Evolutionary conservation across 164 flowering plant species (phyloP).

Genomic region (Nelumbo lutea): DNA sequence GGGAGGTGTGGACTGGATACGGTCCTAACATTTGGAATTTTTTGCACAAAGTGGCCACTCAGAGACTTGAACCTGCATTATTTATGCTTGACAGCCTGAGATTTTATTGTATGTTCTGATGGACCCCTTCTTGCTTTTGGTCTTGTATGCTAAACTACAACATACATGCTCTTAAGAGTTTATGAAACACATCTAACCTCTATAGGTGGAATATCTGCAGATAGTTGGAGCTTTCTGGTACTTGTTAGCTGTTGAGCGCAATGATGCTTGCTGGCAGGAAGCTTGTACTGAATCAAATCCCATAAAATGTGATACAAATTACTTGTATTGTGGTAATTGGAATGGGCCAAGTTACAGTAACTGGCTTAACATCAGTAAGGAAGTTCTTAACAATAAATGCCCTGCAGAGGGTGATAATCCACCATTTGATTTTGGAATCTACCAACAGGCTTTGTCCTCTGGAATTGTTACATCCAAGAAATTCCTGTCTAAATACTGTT

Average conservation of each 20-base stretch:
- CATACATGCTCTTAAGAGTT: background rate
- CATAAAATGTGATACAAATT: constrained; percentile 33
- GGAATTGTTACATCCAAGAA: constrained; percentile 51
- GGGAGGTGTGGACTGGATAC: no score
- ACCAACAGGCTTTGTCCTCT: constrained; percentile 58
- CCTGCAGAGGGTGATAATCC: constrained; percentile 36
- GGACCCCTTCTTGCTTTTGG: background rate
- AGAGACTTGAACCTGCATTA: no score
- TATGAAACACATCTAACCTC: constrained; percentile 6
- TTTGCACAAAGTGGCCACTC: no score
- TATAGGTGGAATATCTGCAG: constrained; percentile 39
- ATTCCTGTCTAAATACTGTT: constrained; percentile 79
- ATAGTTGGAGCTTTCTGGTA: constrained; percentile 97
- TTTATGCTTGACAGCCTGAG: no score
- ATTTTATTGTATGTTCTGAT: no score
- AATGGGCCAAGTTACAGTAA: constrained; percentile 35
- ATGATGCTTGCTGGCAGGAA: constrained; percentile 81
- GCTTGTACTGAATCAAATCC: constrained; percentile 36
- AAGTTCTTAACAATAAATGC: constrained; percentile 38
- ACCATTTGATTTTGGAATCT: constrained; percentile 88
- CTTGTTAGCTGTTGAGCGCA: constrained; percentile 71
- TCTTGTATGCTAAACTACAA: background rate
- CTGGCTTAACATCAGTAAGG: constrained; percentile 41
- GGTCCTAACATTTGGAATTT: no score
- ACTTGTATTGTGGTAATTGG: constrained; percentile 74